These are phyloP conservation scores for Bretschneidera sinensis DNA, from an alignment of 345 rosid species.

Conservation along the genomic window DNA sequence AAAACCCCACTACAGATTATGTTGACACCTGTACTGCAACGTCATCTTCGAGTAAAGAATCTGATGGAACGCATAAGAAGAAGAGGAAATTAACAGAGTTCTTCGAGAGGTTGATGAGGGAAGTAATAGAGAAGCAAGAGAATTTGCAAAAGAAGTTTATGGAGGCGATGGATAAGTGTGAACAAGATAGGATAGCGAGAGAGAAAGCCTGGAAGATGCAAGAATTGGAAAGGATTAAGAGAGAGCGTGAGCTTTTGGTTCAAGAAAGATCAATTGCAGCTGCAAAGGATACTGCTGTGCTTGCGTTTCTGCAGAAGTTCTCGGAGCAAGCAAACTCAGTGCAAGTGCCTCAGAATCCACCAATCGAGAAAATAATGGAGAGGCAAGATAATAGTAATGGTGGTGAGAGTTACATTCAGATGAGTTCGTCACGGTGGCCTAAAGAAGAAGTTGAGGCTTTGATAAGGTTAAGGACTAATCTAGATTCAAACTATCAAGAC, in stretches of 20 bases:
- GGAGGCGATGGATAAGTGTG: slow-evolving; percentile 59
- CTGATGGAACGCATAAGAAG: slow-evolving; percentile 32
- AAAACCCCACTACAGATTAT: slow-evolving; percentile 20
- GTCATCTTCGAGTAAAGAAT: slow-evolving; percentile 31
- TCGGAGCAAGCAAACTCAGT: slow-evolving; percentile 33
- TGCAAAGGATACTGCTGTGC: slow-evolving; percentile 72
- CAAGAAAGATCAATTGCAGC: slow-evolving; percentile 71
- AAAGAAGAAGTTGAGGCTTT: slow-evolving; percentile 73
- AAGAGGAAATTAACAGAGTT: slow-evolving; percentile 57
- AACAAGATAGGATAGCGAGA: slow-evolving; percentile 53
- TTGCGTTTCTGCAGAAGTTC: slow-evolving; percentile 71
- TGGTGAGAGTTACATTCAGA: slow-evolving; percentile 22
- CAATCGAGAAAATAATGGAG: slow-evolving; percentile 18
- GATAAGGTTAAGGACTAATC: slow-evolving; percentile 51
- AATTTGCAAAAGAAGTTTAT: slow-evolving; percentile 59
- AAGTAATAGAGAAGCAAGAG: slow-evolving; percentile 72
- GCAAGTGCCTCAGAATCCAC: slow-evolving; percentile 16
- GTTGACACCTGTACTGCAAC: slow-evolving; percentile 35
- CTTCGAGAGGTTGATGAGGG: slow-evolving; percentile 52
- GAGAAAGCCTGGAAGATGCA: slow-evolving; percentile 76
- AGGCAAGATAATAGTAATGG: slow-evolving; percentile 28
- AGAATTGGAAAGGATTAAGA: slow-evolving; percentile 51
- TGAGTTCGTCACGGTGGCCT: slow-evolving; percentile 82
- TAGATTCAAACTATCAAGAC: slow-evolving; percentile 55
- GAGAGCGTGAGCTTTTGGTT: slow-evolving; percentile 55